A percentile compares a stretch with the other conserved stretches of the same genome.
These are phyloP conservation scores for Trifolium pratense DNA, from an alignment of 306 rosid species.

Conservation along the genomic window DNA sequence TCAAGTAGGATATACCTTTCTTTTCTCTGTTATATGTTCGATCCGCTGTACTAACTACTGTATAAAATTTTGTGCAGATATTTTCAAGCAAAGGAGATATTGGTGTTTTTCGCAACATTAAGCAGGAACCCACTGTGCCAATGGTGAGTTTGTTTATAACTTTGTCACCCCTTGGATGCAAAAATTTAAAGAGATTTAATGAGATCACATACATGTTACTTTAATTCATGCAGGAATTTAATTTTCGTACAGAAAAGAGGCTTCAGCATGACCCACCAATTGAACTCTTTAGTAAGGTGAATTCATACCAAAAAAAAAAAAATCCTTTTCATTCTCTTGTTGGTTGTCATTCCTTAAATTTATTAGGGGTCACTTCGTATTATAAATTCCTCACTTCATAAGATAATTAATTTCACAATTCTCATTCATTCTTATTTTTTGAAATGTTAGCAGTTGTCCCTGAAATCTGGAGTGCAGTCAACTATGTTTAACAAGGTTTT, in stretches of 20 bases:
- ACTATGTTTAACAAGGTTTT: slow-evolving; percentile 65
- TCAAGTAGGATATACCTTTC: slow-evolving; percentile 26
- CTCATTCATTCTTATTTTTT: slow-evolving; percentile 37
- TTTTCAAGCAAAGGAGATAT: slow-evolving; percentile 88
- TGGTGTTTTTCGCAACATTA: slow-evolving; percentile 77
- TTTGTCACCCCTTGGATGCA: slow-evolving; percentile 20
- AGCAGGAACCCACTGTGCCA: slow-evolving; percentile 84
- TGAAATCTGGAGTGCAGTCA: slow-evolving; percentile 62
- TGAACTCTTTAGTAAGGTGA: slow-evolving; percentile 93
- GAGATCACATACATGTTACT: slow-evolving; percentile 45
- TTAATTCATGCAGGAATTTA: slow-evolving; percentile 70
- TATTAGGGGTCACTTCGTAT: background rate
- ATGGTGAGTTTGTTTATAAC: slow-evolving; percentile 54
- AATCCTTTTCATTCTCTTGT: slow-evolving; percentile 2
- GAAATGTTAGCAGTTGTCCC: slow-evolving; percentile 65
- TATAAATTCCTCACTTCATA: slow-evolving; percentile 17
- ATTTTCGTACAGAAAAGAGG: slow-evolving; percentile 73
- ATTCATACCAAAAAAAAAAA: slow-evolving; percentile 14
- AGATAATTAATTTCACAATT: slow-evolving; percentile 20
- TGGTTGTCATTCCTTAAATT: slow-evolving; percentile 26
- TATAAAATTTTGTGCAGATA: slow-evolving; percentile 59
- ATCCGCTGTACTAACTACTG: slow-evolving; percentile 31
- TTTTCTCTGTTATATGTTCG: slow-evolving; percentile 14
- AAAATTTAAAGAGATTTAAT: slow-evolving; percentile 11
- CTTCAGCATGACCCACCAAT: slow-evolving; percentile 67